Evolutionary conservation across 1,284 basidiomycete species (phyloP).

Genomic region (Leccinum griseonigrum): DNA sequence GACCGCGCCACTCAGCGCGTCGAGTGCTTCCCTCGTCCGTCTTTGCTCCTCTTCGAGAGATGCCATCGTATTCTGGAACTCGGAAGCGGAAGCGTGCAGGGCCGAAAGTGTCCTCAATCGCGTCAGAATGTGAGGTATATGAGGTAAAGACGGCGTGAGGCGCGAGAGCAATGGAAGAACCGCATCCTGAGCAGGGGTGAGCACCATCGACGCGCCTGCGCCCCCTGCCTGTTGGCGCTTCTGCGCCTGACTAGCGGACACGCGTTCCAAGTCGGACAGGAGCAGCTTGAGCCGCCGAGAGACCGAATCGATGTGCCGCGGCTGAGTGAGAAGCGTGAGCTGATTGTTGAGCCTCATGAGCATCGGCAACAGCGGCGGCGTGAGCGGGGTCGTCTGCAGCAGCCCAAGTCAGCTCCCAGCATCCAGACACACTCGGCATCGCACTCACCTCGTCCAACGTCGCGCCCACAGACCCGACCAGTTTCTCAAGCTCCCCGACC

Average conservation of each 20-base stretch:
- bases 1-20: conserved; percentile 70
- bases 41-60: conserved; percentile 70
- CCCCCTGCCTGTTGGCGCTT: conserved; percentile 40
- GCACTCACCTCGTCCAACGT: conserved; percentile 67
- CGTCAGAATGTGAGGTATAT: conserved; percentile 88
- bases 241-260: conserved; percentile 42
- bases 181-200: conserved; percentile 56
- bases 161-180: conserved; percentile 77
- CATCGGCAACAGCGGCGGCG: conserved; percentile 79
- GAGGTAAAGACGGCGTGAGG: conserved; percentile 83
- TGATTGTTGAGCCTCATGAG: conserved; percentile 83
- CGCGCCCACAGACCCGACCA: conserved; percentile 73
- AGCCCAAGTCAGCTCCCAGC: conserved; percentile 2
- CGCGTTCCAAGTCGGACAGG: conserved; percentile 88
- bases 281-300: conserved; percentile 92
- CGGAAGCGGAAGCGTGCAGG: conserved; percentile 42
- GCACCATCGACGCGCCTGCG: conserved; percentile 34
- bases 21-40: conserved; percentile 58
- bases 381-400: conserved; percentile 49
- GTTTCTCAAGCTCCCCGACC: conserved; percentile 74
- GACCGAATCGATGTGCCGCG: conserved; percentile 95
- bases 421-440: not conserved
- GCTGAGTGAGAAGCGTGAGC: conserved; percentile 88
- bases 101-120: conserved; percentile 82
- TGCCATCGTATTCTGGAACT: conserved; percentile 59